Conservation (phyloP, 305 asterid species). For the Plantago coronopus region DNA sequence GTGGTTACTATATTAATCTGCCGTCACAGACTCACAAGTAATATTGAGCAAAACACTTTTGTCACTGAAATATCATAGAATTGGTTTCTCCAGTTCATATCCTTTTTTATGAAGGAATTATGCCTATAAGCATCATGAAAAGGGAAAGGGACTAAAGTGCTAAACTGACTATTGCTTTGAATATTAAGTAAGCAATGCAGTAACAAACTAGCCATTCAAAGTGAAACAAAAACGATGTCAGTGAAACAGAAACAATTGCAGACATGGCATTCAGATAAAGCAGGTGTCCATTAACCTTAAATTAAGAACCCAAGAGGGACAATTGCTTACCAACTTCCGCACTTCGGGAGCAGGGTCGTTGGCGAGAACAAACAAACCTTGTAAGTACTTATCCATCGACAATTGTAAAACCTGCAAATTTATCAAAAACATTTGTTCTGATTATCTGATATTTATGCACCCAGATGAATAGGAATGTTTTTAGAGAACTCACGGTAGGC, state of each 20-base stretch:
- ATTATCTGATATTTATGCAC: constrained; percentile 8
- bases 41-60: not conserved
- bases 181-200: too few relatives aligned
- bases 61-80: not conserved
- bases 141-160: constrained; percentile 1
- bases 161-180: too few relatives aligned
- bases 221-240: not conserved
- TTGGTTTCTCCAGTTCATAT: constrained; percentile 10
- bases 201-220: too few relatives aligned
- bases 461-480: constrained; percentile 12
- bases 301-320: constrained; percentile 2
- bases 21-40: not conserved
- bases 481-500: constrained; percentile 61
- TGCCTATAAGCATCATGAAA: constrained; percentile 15
- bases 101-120: constrained; percentile 8
- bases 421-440: constrained; percentile 10
- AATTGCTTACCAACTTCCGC: constrained; percentile 83
- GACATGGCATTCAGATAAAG: too few relatives aligned
- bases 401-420: constrained; percentile 55
- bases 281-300: too few relatives aligned
- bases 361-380: constrained; percentile 87
- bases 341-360: constrained; percentile 79
- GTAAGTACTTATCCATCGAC: constrained; percentile 89
- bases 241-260: too few relatives aligned
- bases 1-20: not conserved